Evolutionary conservation across 164 flowering plant species (phyloP).

Genomic region (Vitis rotundifolia): DNA sequence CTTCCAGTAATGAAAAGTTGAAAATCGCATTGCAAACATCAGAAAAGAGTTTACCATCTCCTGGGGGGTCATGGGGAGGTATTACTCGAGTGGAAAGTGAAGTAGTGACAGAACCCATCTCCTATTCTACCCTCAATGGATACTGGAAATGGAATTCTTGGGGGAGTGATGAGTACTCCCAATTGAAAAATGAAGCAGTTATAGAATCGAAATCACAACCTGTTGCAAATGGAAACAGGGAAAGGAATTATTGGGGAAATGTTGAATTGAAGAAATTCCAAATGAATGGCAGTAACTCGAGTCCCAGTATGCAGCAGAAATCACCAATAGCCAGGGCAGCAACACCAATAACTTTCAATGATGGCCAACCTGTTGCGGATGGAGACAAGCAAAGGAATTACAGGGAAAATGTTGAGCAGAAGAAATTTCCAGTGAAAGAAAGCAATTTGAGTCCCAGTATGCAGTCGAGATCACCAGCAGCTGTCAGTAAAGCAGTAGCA

Average conservation of each 20-base stretch:
- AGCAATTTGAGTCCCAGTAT: background rate
- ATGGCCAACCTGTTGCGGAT: background rate
- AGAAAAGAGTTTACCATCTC: background rate
- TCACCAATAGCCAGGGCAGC: too few species aligned
- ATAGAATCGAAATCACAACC: background rate
- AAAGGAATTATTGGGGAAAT: background rate
- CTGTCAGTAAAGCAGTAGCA: background rate
- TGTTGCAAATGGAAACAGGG: background rate
- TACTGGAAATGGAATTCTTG: constrained; percentile 1
- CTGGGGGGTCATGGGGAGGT: background rate
- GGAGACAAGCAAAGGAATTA: background rate
- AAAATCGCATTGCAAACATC: background rate
- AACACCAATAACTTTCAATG: too few species aligned
- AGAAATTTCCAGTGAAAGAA: background rate
- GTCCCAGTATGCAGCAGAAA: too few species aligned
- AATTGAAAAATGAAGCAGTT: background rate
- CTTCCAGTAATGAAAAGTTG: background rate
- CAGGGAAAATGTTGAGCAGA: background rate
- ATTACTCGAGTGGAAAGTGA: background rate
- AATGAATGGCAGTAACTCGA: too few species aligned
- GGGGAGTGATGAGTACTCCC: too few species aligned
- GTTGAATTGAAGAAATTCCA: too few species aligned
- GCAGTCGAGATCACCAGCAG: background rate
- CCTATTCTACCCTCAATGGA: background rate
- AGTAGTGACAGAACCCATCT: background rate